These are phyloP conservation scores for Triangularia verruculosa DNA, from an alignment of 2,329 filamentous ascomycete species.

Conservation along the genomic window DNA sequence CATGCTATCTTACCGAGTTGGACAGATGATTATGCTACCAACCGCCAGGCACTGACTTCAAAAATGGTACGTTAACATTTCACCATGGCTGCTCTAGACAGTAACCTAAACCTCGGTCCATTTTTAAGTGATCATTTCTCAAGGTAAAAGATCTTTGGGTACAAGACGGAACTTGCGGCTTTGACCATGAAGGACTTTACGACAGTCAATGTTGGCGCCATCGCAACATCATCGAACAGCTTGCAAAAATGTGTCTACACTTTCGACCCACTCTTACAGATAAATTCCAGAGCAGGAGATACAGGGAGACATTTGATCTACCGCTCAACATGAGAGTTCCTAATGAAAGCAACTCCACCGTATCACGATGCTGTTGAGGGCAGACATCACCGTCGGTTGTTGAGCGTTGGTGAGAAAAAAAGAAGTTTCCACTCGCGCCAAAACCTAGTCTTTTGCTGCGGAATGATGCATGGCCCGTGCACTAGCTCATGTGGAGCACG, in stretches of 20 bases:
- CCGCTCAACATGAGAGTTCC: slow-evolving; percentile 55
- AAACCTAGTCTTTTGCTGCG: slow-evolving; percentile 6
- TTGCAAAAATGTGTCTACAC: slow-evolving; percentile 62
- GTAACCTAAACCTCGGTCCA: no score
- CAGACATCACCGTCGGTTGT: slow-evolving; percentile 36
- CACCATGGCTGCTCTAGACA: no score
- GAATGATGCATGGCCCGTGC: slow-evolving; percentile 16
- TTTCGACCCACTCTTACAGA: slow-evolving; percentile 83
- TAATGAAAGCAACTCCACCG: slow-evolving; percentile 52
- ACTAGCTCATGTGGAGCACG: neutral
- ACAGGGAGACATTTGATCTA: slow-evolving; percentile 67
- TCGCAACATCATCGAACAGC: neutral
- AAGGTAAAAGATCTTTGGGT: no score
- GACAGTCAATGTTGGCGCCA: no score
- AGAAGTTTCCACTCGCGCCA: slow-evolving; percentile 28
- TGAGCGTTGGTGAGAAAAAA: slow-evolving; percentile 39
- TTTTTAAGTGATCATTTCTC: no score
- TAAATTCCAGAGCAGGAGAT: slow-evolving; percentile 83
- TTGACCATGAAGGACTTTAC: no score
- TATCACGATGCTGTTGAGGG: slow-evolving; percentile 35
- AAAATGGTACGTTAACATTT: no score
- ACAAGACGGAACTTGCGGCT: no score
- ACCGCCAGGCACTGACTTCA: no score
- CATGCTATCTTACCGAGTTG: no score
- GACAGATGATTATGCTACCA: no score